A percentile compares a stretch with the other conserved stretches of the same genome.
Conservation (phyloP, 805 yeast species). For the Candida berthetii region DNA sequence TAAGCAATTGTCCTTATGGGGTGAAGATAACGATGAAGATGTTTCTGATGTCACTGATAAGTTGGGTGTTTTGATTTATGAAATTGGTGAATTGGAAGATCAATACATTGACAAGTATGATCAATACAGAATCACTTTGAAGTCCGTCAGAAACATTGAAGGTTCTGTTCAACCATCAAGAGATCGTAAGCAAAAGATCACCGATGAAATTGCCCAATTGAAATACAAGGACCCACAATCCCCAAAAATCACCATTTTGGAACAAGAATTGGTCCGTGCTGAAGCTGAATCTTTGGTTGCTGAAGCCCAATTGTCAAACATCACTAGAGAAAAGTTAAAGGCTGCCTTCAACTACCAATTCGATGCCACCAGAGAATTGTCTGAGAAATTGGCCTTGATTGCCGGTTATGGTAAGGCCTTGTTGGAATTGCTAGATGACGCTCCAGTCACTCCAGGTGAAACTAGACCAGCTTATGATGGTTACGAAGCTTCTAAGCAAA, state of each 20-base stretch:
- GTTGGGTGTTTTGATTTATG: conserved; percentile 91
- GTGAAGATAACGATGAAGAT: conserved; percentile 96
- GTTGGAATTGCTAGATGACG: conserved; percentile 90
- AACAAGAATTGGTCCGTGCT: conserved; percentile 97
- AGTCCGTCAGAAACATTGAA: conserved; percentile 93
- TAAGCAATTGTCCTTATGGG: conserved; percentile 95
- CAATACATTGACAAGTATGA: conserved; percentile 98
- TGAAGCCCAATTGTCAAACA: conserved; percentile 96
- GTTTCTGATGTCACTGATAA: conserved; percentile 96
- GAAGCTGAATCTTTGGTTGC: conserved; percentile 99
- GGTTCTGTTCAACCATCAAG: conserved; percentile 97
- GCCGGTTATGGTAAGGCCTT: conserved; percentile 99
- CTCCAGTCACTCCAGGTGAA: conserved; percentile 99
- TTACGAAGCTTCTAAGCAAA: conserved; percentile 96
- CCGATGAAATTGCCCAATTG: conserved; percentile 95
- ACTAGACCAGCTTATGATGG: conserved; percentile 98
- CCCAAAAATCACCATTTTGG: conserved; percentile 90
- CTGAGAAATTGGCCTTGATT: conserved; percentile 94
- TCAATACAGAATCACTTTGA: conserved; percentile 93
- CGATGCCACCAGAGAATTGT: conserved; percentile 89
- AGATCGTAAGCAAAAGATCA: conserved; percentile 95
- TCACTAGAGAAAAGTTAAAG: conserved; percentile 96
- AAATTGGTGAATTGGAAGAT: conserved; percentile 97
- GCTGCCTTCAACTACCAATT: conserved; percentile 96
- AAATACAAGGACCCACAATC: conserved; percentile 98